These are phyloP conservation scores for Micractinium sp. DNA, from an alignment of 139 green algal genomes.

Conservation along the genomic window DNA sequence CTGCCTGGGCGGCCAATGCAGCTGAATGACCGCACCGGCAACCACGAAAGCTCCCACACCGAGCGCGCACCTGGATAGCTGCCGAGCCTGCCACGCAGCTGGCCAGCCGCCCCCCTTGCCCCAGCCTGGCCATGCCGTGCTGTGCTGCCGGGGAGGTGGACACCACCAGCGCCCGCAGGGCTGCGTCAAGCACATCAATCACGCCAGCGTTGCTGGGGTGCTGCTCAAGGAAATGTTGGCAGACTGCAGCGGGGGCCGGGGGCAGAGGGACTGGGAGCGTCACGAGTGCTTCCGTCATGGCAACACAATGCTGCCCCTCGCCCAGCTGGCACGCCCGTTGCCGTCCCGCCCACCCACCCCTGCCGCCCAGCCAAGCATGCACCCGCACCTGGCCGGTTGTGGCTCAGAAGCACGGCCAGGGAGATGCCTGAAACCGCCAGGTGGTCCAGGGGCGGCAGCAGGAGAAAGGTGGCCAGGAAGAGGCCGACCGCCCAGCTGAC, in stretches of 20 bases:
- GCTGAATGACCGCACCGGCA: too few relatives aligned
- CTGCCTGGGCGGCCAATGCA: too few relatives aligned
- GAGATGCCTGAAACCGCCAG: background rate
- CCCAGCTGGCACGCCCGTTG: too few relatives aligned
- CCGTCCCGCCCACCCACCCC: too few relatives aligned
- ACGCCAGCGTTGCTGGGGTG: background rate
- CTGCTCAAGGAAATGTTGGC: background rate
- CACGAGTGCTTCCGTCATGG: background rate
- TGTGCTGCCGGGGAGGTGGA: background rate
- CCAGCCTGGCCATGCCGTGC: background rate
- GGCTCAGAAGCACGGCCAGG: background rate
- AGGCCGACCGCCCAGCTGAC: conserved; percentile 3
- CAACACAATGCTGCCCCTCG: background rate
- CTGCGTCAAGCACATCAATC: background rate
- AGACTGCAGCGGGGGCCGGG: background rate
- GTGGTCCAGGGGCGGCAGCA: conserved; percentile 3
- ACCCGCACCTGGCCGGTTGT: background rate
- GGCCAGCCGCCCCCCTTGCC: background rate
- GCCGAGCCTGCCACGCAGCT: background rate
- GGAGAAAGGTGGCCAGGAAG: conserved; percentile 10
- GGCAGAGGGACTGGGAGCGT: background rate
- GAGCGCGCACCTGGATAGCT: background rate
- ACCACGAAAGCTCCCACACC: too few relatives aligned
- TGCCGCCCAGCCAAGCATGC: too few relatives aligned
- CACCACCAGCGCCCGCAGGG: background rate